A percentile compares a stretch with the other conserved stretches of the same genome.
phyloP scores from a whole-genome alignment of 1,139 yeast species.

The Magnusiomyces tetraspermus region DNA sequence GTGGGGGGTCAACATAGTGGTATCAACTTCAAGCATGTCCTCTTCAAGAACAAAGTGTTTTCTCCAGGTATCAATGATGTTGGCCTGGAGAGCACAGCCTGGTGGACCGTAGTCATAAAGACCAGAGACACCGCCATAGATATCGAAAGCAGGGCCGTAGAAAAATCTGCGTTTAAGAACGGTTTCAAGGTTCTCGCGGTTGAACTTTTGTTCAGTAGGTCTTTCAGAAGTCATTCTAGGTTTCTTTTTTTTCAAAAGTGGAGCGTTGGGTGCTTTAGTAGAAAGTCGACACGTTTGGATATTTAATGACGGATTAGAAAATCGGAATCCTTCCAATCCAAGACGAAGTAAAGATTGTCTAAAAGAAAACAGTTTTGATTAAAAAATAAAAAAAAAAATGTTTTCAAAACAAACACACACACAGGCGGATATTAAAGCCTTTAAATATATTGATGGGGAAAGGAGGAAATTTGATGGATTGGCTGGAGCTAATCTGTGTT shows the following conservation, averaged over 20 bases:
- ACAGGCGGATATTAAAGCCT: not conserved
- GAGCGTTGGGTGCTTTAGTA: not conserved
- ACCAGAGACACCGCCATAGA: slow-evolving; percentile 98
- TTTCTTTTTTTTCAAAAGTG: not conserved
- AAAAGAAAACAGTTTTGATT: slow-evolving; percentile 4
- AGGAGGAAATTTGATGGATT: no score
- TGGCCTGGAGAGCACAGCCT: slow-evolving; percentile 97
- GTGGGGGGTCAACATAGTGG: slow-evolving; percentile 94
- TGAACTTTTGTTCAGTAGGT: slow-evolving; percentile 37
- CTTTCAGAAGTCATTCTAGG: slow-evolving; percentile 19
- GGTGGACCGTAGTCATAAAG: slow-evolving; percentile 98
- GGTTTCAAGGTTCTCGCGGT: slow-evolving; percentile 81
- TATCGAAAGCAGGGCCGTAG: slow-evolving; percentile 94
- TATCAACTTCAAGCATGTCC: slow-evolving; percentile 97
- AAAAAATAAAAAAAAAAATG: not conserved
- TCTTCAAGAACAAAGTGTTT: slow-evolving; percentile 95
- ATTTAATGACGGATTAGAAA: not conserved
- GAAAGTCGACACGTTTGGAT: not conserved
- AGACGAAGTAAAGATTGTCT: not conserved
- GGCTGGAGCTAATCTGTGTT: no score
- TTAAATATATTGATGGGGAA: no score
- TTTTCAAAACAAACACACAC: no score
- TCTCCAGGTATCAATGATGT: slow-evolving; percentile 90
- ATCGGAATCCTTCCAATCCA: not conserved
- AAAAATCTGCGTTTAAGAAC: slow-evolving; percentile 92